Evolutionary conservation across 495 filamentous ascomycete genomes (phyloP).

Genomic region (Elasticomyces elasticus): DNA sequence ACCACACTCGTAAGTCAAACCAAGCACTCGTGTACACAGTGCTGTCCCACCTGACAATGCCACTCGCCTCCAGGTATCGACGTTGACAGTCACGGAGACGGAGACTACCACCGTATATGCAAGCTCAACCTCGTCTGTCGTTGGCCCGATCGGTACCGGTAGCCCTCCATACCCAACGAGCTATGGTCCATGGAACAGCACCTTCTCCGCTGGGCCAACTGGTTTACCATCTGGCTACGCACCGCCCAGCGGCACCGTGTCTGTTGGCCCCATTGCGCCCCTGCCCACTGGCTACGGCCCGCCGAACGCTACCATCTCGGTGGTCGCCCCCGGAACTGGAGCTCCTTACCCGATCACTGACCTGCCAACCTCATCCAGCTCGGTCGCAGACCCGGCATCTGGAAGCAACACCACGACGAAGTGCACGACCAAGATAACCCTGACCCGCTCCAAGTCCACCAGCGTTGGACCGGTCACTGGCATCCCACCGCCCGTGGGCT

Average conservation of each 20-base stretch:
- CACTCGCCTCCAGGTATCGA: background rate
- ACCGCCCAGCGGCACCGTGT: too few relatives aligned
- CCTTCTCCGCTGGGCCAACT: too few relatives aligned
- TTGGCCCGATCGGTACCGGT: background rate
- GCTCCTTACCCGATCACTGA: background rate
- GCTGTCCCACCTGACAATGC: background rate
- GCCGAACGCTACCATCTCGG: conserved; percentile 1
- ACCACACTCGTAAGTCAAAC: too few relatives aligned
- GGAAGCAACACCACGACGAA: background rate
- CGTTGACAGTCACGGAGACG: background rate
- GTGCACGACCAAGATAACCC: background rate
- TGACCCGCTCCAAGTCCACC: background rate
- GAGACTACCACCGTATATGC: background rate
- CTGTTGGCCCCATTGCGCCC: background rate
- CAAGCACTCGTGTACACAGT: background rate
- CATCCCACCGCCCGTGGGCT: background rate
- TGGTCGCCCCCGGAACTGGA: background rate
- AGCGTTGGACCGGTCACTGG: background rate
- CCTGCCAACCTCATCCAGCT: background rate
- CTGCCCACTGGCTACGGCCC: background rate
- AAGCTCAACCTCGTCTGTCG: background rate
- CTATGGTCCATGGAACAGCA: background rate
- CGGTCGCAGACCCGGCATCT: background rate
- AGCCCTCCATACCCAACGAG: too few relatives aligned
- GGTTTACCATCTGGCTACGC: too few relatives aligned